A percentile compares a stretch with the other conserved stretches of the same genome.
These are phyloP conservation scores for Luffa acutangula DNA, from an alignment of 306 rosid species.

Conservation along the genomic window DNA sequence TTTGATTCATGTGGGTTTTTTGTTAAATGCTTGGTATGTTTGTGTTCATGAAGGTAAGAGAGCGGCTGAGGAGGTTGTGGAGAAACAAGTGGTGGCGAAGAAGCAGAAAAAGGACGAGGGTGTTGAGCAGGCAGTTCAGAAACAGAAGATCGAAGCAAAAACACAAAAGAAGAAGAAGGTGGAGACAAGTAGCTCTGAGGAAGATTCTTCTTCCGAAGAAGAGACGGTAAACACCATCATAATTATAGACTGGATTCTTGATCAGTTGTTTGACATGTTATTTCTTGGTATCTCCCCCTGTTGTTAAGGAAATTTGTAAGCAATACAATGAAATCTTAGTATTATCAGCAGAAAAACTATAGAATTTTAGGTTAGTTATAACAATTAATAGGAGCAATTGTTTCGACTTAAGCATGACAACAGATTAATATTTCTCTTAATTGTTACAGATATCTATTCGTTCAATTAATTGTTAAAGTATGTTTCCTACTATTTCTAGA, in stretches of 20 bases:
- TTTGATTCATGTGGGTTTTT: background rate
- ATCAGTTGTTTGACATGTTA: background rate
- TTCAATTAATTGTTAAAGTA: background rate
- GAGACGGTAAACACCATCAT: slow-evolving; percentile 29
- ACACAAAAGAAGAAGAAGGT: slow-evolving; percentile 32
- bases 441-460: background rate
- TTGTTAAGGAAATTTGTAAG: background rate
- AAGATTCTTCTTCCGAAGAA: slow-evolving; percentile 40
- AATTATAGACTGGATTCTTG: background rate
- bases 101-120: slow-evolving; percentile 51
- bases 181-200: slow-evolving; percentile 47
- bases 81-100: slow-evolving; percentile 46
- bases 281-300: background rate
- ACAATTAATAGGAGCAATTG: background rate
- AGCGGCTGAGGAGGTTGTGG: slow-evolving; percentile 37
- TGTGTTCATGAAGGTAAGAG: slow-evolving; percentile 45
- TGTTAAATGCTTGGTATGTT: background rate
- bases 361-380: background rate
- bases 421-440: background rate
- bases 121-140: slow-evolving; percentile 33
- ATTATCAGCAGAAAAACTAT: background rate
- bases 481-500: background rate
- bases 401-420: background rate
- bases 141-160: slow-evolving; percentile 38
- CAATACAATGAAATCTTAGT: background rate